These are phyloP conservation scores for Penicillium paxilli DNA, from an alignment of 495 filamentous ascomycete species.

Conservation along the genomic window DNA sequence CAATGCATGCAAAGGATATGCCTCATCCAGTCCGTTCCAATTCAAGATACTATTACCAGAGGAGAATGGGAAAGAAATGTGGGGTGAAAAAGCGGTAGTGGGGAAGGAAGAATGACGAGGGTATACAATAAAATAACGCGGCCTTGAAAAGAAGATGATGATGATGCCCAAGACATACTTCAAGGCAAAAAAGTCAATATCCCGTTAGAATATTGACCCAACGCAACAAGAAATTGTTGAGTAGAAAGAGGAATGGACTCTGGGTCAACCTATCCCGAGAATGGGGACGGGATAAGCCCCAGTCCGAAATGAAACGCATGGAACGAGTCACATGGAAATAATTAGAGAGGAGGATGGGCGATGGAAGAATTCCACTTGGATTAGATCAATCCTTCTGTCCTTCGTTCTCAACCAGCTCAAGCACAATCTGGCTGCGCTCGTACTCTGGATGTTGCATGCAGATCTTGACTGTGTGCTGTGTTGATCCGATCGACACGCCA, in stretches of 20 bases:
- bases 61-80: background rate
- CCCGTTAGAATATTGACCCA: background rate
- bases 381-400: conserved; percentile 69
- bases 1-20: background rate
- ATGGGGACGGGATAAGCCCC: background rate
- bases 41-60: background rate
- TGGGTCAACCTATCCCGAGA: background rate
- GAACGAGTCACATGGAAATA: background rate
- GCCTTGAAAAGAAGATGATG: background rate
- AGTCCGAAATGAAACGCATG: background rate
- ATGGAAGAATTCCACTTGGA: background rate
- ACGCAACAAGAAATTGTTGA: background rate
- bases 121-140: conserved; percentile 6
- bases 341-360: background rate
- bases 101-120: background rate
- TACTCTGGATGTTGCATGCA: conserved; percentile 92
- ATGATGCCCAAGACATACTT: background rate
- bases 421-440: conserved; percentile 75
- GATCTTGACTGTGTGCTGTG: conserved; percentile 75
- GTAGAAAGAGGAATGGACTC: background rate
- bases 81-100: background rate
- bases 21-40: background rate
- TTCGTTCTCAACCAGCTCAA: conserved; percentile 93
- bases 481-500: conserved; percentile 23
- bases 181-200: background rate